Percentiles rank a stretch among this genome's conserved stretches.
Conservation (phyloP, 2,329 filamentous ascomycete species). For the Ophiocordyceps camponoti-saundersi region DNA sequence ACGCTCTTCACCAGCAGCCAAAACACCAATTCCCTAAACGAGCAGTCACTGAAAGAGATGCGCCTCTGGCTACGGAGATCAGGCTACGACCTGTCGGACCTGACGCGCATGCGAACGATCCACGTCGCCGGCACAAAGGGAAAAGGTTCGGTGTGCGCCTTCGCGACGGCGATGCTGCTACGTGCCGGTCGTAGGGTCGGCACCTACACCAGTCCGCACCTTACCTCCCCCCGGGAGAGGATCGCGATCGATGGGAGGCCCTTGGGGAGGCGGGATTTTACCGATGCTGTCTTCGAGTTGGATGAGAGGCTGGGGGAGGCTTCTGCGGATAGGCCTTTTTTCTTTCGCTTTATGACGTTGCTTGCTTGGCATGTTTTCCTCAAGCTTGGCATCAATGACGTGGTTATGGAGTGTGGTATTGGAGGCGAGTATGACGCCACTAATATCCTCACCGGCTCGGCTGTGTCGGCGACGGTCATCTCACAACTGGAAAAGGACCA, state of each 20-base stretch:
- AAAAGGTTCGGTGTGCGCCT: constrained; percentile 78
- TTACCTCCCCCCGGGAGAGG: constrained; percentile 68
- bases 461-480: constrained; percentile 55
- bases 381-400: constrained; percentile 55
- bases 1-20: constrained; percentile 31
- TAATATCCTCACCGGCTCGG: constrained; percentile 51
- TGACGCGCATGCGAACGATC: constrained; percentile 34
- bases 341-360: constrained; percentile 82
- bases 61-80: constrained; percentile 58
- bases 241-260: constrained; percentile 65
- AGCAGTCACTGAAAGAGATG: constrained; percentile 67
- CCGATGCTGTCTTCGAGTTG: constrained; percentile 65
- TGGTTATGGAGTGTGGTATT: constrained; percentile 84
- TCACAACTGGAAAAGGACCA: constrained; percentile 79
- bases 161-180: constrained; percentile 59
- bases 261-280: constrained; percentile 51
- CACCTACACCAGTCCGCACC: constrained; percentile 73
- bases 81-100: constrained; percentile 43
- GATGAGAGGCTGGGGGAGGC: constrained; percentile 46
- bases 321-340: constrained; percentile 44
- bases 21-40: constrained; percentile 40
- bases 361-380: constrained; percentile 77
- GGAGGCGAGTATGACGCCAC: constrained; percentile 89
- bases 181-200: constrained; percentile 34
- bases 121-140: constrained; percentile 91